Conservation (phyloP, 2,329 filamentous ascomycete species). For the Paecilomyces fulvus region DNA sequence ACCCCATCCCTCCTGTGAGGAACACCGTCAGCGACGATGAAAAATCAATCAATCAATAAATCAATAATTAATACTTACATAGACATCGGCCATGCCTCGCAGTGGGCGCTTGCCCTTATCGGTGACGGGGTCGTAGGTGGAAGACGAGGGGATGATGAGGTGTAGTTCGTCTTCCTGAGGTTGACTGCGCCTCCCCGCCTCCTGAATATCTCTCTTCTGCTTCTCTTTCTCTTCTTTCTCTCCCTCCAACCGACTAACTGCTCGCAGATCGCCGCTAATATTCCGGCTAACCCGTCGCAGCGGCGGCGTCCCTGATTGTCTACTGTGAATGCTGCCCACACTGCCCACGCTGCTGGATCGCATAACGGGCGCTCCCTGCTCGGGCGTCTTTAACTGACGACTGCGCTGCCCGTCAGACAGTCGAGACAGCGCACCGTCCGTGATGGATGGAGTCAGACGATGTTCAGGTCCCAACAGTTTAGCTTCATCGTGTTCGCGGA, state of each 20-base stretch:
- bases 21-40: constrained; percentile 6
- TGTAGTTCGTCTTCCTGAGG: background rate
- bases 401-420: background rate
- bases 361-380: background rate
- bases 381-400: background rate
- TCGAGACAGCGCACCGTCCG: background rate
- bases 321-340: constrained; percentile 5
- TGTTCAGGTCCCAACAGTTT: background rate
- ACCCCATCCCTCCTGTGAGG: constrained; percentile 76
- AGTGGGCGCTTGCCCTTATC: constrained; percentile 80
- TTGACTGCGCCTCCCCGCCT: constrained; percentile 38
- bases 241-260: constrained; percentile 47
- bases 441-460: background rate
- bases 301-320: constrained; percentile 51
- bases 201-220: constrained; percentile 3
- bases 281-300: constrained; percentile 60
- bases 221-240: constrained; percentile 27
- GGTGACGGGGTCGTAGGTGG: constrained; percentile 63
- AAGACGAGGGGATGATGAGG: constrained; percentile 38
- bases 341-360: constrained; percentile 39
- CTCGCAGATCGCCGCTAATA: constrained; percentile 68
- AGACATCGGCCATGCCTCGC: constrained; percentile 86
- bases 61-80: constrained; percentile 57
- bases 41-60: constrained; percentile 19
- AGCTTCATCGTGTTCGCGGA: constrained; percentile 41